Evolutionary conservation across 305 asterid species (phyloP).

Genomic region (Solanum hybrid): DNA sequence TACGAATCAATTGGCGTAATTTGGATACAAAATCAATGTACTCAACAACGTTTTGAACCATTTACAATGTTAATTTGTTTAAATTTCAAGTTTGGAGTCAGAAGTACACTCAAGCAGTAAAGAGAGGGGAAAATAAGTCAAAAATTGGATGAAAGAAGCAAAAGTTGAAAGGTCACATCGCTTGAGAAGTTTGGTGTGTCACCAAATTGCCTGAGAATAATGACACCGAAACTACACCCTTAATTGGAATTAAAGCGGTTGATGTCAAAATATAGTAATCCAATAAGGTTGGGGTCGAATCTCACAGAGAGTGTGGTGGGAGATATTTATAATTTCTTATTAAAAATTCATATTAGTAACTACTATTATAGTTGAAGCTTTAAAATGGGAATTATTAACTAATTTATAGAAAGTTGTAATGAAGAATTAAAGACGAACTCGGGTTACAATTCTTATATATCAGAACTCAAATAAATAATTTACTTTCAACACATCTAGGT

Average conservation of each 20-base stretch:
- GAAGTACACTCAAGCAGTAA: too few species aligned
- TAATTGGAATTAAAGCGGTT: neutral
- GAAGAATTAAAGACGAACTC: too few species aligned
- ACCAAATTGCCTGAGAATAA: neutral
- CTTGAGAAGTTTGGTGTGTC: neutral
- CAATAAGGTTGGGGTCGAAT: neutral
- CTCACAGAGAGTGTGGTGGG: neutral
- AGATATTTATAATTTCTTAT: neutral
- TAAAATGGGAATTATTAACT: neutral
- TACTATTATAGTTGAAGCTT: neutral
- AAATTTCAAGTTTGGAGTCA: neutral
- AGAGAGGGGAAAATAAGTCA: neutral
- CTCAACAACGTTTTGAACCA: neutral
- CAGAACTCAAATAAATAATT: neutral
- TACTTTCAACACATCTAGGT: neutral
- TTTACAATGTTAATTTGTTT: neutral
- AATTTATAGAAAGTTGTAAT: too few species aligned
- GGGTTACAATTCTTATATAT: neutral
- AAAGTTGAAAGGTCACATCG: neutral
- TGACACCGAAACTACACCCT: neutral
- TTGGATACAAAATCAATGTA: too few species aligned
- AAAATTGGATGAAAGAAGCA: neutral
- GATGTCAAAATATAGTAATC: neutral
- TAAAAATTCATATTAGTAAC: neutral
- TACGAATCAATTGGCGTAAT: too few species aligned